Percentiles rank a stretch among this genome's conserved stretches.
Evolutionary conservation across 2,329 filamentous ascomycete genomes (phyloP).

Genomic region (Pseudogymnoascus sp.): DNA sequence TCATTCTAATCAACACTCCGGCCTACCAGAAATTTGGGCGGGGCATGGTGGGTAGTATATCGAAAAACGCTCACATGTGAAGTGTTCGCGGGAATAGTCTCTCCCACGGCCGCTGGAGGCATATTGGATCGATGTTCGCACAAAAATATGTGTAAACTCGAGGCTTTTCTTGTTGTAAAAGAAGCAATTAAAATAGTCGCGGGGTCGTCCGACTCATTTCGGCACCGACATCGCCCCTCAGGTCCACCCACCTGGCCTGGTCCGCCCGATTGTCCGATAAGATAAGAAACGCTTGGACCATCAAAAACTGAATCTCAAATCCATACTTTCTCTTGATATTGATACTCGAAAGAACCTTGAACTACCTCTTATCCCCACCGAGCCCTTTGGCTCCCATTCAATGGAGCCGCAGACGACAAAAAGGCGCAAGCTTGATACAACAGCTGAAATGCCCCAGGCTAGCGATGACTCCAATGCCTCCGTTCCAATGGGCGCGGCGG

Average conservation of each 20-base stretch:
- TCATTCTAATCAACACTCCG: conserved; percentile 6
- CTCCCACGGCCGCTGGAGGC: conserved; percentile 29
- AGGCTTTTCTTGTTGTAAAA: neutral
- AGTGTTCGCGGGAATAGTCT: conserved; percentile 29
- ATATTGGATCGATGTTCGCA: conserved; percentile 18
- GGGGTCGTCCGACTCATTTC: conserved; percentile 8
- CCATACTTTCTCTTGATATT: conserved; percentile 7
- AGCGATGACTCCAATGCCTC: conserved; percentile 11
- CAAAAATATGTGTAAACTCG: conserved; percentile 2
- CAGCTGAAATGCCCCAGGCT: conserved; percentile 13
- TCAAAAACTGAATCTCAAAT: conserved; percentile 10
- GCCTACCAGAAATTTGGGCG: conserved; percentile 3
- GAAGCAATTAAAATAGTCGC: conserved; percentile 10
- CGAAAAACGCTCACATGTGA: conserved; percentile 27
- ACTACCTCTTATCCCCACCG: neutral
- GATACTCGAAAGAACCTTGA: conserved; percentile 2
- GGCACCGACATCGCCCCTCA: conserved; percentile 9
- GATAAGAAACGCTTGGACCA: conserved; percentile 10
- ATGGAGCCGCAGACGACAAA: conserved; percentile 26
- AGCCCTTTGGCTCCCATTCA: neutral
- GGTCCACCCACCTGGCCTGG: neutral
- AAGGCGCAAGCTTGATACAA: conserved; percentile 28
- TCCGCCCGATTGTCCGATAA: conserved; percentile 6
- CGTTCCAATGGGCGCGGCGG: conserved; percentile 12
- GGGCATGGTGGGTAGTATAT: conserved; percentile 14